phyloP scores from a whole-genome alignment of 257 asterid genomes.

The Capsicum baccatum region DNA sequence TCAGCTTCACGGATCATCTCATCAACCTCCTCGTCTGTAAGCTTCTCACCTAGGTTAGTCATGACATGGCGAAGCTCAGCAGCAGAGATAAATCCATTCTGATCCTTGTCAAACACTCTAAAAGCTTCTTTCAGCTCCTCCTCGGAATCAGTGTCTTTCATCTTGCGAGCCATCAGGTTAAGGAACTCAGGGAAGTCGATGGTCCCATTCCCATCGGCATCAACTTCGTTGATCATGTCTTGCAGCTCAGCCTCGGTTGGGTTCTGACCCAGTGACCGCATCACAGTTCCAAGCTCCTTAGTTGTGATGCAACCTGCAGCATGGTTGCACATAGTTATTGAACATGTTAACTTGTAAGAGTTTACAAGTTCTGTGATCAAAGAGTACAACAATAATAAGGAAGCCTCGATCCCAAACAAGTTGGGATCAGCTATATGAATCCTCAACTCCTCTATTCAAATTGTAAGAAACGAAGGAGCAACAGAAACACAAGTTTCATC shows the following conservation, averaged over 20 bases:
- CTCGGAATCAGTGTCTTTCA: constrained; percentile 31
- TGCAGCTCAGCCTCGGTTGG: constrained; percentile 31
- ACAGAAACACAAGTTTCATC: constrained; percentile 4
- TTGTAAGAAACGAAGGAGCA: background rate
- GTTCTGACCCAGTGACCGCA: constrained; percentile 30
- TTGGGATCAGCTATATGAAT: background rate
- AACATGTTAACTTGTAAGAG: background rate
- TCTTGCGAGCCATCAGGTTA: constrained; percentile 31
- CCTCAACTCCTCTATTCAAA: background rate
- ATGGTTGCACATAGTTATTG: background rate
- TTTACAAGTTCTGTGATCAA: background rate
- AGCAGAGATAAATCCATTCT: constrained; percentile 28
- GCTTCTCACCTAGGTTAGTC: constrained; percentile 31
- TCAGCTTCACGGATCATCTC: constrained; percentile 30
- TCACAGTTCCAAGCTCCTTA: constrained; percentile 23
- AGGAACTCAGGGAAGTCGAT: constrained; percentile 30
- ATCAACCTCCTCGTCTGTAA: constrained; percentile 29
- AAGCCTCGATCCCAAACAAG: background rate
- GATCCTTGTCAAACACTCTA: constrained; percentile 30
- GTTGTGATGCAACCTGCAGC: constrained; percentile 28
- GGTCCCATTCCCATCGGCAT: constrained; percentile 29
- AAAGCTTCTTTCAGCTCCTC: constrained; percentile 30
- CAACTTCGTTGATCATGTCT: constrained; percentile 28
- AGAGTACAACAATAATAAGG: background rate
- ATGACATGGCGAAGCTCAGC: constrained; percentile 31